Percentiles rank a stretch among this genome's conserved stretches.
phyloP scores from a whole-genome alignment of 495 filamentous ascomycete species.

The Beverwykella pulmonaria region DNA sequence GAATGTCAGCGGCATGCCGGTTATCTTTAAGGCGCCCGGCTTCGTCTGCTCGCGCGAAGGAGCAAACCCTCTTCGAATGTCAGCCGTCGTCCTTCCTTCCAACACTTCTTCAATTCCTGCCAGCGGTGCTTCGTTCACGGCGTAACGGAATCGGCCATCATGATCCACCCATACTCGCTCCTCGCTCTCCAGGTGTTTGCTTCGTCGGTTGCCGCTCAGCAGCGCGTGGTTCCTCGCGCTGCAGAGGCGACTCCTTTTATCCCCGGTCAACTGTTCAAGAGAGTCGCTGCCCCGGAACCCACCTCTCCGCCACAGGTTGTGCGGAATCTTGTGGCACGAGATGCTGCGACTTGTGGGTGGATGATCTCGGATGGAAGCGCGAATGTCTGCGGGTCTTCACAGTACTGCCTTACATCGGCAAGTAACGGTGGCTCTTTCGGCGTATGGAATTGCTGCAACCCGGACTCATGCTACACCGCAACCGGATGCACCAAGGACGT shows the following conservation, averaged over 20 bases:
- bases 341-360: constrained; percentile 13
- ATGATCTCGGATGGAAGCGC: constrained; percentile 5
- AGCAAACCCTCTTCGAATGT: neutral
- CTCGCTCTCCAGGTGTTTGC: neutral
- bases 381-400: constrained; percentile 3
- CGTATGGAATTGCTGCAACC: constrained; percentile 20
- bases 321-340: neutral
- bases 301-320: constrained; percentile 14
- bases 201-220: neutral
- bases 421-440: neutral
- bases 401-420: constrained; percentile 9
- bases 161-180: neutral
- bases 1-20: neutral
- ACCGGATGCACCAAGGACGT: neutral
- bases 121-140: too few species aligned
- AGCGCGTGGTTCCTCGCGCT: neutral
- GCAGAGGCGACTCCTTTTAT: constrained; percentile 7
- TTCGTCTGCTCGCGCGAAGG: neutral
- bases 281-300: neutral
- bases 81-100: neutral
- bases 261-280: constrained; percentile 6
- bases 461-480: constrained; percentile 4
- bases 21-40: neutral
- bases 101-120: too few species aligned
- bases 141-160: neutral